phyloP scores from a whole-genome alignment of 441 rosid genomes.

The Corymbia citriodora region DNA sequence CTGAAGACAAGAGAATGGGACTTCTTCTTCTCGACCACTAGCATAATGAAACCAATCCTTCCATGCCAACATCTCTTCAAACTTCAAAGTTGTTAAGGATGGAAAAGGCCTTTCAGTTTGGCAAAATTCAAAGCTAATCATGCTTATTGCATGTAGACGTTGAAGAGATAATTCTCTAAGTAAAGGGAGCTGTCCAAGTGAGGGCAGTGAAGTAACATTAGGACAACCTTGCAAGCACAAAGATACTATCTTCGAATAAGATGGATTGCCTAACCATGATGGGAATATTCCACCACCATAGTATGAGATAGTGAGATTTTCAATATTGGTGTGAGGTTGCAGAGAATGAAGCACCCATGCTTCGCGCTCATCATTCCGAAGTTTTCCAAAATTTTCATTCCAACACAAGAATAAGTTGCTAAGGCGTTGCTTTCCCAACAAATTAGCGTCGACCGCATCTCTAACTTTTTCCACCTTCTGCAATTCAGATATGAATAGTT shows the following conservation, averaged over 20 bases:
- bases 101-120: background rate
- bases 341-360: rapidly evolving
- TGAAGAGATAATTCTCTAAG: background rate
- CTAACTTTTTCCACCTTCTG: background rate
- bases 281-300: background rate
- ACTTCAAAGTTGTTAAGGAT: background rate
- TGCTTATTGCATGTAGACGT: background rate
- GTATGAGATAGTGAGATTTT: background rate
- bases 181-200: background rate
- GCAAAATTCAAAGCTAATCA: background rate
- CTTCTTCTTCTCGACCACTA: background rate
- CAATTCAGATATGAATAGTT: background rate
- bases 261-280: background rate
- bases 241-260: background rate
- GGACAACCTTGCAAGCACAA: background rate
- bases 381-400: background rate
- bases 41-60: background rate
- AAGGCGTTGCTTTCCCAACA: background rate
- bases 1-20: background rate
- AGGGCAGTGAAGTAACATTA: background rate
- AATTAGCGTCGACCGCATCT: background rate
- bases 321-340: background rate
- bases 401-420: background rate
- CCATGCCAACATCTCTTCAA: background rate
- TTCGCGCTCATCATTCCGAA: background rate